Base-by-base conservation (phyloP, 2,329 filamentous ascomycete genomes). In the Epichloe sylvatica region DNA sequence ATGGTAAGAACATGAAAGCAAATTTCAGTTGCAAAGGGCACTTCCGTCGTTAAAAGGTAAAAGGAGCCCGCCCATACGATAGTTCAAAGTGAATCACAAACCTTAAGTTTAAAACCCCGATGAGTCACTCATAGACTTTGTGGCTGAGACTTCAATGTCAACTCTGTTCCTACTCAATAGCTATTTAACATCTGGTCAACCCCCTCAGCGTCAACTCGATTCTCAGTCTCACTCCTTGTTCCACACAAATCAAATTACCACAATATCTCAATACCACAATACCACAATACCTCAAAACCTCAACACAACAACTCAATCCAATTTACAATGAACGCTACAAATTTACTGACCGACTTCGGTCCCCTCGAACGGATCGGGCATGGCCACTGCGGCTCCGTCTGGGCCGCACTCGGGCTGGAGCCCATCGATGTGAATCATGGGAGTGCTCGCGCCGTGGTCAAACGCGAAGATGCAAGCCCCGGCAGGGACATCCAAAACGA, bases 311-410 rank as follows among this genome's bases (percentile, higher is more conserved):
- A 38, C 13, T 38, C 15, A 38, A 7, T 9, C 17, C 11, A 15
- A 38, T 38, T 38, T 1, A 38, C 17, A 8, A 40, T 40, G 38
- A 19, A 40, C 2, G 19, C 17, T 40, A 11, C 9, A 11, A 40
- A 40, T 13, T 3, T 19, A 19, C 13, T 40, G 11, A 19, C 38
- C 17, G 12, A 11, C 15, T 11, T 12, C 11, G 38, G 38, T 2
- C 35, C 49, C n/a, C 49, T 51, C 25, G 13, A 45, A 35, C 36
- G 40, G 4, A 51, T 51, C 38, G 46, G 50, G 1, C 36, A 21
- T 21, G 50, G 50, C 30, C 19, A 51, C 11, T 51, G 50, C 42
- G 50, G 46, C 42, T 51, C 50, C 3, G 50, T 51, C 17, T 49
- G 50, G 50, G 50, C 17, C 5, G 39, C 46, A n/a, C n/a, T 49